phyloP scores from a whole-genome alignment of 441 rosid genomes.

The Arabidopsis lyrata region DNA sequence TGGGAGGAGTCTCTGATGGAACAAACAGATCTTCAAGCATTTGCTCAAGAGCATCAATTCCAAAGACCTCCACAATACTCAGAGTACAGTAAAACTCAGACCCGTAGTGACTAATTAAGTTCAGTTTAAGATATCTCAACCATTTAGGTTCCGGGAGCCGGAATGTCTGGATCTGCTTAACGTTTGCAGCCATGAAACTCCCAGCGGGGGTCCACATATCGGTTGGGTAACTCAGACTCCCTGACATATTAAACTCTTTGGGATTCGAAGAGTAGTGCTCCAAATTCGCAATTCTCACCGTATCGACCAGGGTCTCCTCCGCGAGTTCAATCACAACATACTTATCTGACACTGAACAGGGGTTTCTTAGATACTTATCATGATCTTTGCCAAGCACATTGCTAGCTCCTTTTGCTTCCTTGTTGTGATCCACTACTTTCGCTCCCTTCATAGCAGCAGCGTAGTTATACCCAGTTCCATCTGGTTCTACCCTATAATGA shows the following conservation, averaged over 20 bases:
- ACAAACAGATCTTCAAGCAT: conserved; percentile 93
- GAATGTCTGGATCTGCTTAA: conserved; percentile 76
- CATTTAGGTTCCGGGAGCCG: conserved; percentile 82
- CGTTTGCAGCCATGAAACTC: conserved; percentile 68
- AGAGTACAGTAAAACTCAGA: conserved; percentile 90
- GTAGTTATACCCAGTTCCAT: conserved; percentile 84
- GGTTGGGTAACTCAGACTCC: conserved; percentile 79
- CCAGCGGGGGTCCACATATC: conserved; percentile 68
- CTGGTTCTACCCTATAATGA: conserved; percentile 81
- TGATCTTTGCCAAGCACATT: conserved; percentile 84
- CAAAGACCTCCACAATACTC: conserved; percentile 82
- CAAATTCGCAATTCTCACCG: conserved; percentile 77
- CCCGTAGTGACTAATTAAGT: conserved; percentile 77
- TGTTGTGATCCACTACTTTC: conserved; percentile 78
- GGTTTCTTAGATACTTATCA: conserved; percentile 82
- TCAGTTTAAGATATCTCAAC: conserved; percentile 81
- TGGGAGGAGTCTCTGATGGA: conserved; percentile 50
- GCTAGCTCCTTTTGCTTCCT: conserved; percentile 88
- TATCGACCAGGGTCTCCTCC: conserved; percentile 87
- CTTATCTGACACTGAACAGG: conserved; percentile 74
- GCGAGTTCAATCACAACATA: conserved; percentile 84
- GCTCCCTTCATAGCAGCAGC: conserved; percentile 85
- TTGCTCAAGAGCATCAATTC: conserved; percentile 84
- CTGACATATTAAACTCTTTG: conserved; percentile 76
- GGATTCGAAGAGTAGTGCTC: conserved; percentile 88